These are phyloP conservation scores for Colletotrichum australisinense DNA, from an alignment of 2,329 filamentous ascomycete genomes.

Conservation along the genomic window DNA sequence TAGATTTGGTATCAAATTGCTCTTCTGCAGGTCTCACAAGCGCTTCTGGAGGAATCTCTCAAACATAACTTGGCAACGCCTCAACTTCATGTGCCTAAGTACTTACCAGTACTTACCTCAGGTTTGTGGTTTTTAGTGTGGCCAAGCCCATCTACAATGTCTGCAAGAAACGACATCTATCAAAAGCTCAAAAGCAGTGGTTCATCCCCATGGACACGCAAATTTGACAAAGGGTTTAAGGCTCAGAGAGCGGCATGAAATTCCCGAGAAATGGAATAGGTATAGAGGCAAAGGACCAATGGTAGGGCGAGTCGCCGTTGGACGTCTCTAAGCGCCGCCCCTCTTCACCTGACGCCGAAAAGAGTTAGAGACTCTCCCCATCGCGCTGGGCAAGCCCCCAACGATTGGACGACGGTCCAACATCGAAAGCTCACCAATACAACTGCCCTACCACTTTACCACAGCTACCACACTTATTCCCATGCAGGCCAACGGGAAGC, in stretches of 20 bases:
- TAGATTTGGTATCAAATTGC: neutral
- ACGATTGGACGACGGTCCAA: constrained; percentile 25
- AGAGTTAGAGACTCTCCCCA: constrained; percentile 25
- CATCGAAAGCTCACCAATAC: constrained; percentile 12
- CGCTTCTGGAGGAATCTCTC: neutral
- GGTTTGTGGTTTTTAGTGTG: too few relatives aligned
- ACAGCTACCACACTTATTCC: neutral
- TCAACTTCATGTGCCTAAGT: neutral
- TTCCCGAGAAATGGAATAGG: neutral
- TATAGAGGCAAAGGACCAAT: constrained; percentile 11
- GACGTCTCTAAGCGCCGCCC: constrained; percentile 34
- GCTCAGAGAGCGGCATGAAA: neutral
- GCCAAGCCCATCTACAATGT: neutral
- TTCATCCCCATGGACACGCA: neutral
- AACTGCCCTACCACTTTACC: neutral
- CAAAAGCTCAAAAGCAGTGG: neutral
- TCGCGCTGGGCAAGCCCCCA: constrained; percentile 16
- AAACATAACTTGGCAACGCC: neutral
- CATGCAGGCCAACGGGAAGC: constrained; percentile 31
- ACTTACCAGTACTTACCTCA: neutral
- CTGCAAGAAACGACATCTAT: too few relatives aligned
- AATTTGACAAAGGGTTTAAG: neutral
- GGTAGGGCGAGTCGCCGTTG: constrained; percentile 9
- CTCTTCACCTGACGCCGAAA: constrained; percentile 32
- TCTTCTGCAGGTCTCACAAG: neutral